These are phyloP conservation scores for Penicillium capsulatum DNA, from an alignment of 2,329 filamentous ascomycete genomes.

Conservation along the genomic window DNA sequence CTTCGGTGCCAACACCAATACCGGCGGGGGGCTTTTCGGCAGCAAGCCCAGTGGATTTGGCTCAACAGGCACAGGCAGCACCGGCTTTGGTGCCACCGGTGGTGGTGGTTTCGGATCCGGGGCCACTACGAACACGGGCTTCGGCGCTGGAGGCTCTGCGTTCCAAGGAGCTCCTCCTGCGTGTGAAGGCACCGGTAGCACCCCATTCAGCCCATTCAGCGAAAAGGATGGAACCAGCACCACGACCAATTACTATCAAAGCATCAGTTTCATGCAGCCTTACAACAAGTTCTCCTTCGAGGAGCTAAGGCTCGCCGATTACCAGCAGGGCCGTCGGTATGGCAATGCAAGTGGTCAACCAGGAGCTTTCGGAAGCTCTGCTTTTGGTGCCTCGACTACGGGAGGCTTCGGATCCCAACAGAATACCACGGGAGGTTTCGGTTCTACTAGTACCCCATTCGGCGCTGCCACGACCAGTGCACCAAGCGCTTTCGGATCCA, in stretches of 20 bases:
- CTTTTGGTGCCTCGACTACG: slow-evolving; percentile 48
- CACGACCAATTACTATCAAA: slow-evolving; percentile 46
- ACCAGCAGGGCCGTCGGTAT: slow-evolving; percentile 76
- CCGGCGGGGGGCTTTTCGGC: slow-evolving; percentile 41
- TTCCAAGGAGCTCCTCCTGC: slow-evolving; percentile 39
- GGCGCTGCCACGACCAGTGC: slow-evolving; percentile 35
- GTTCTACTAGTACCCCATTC: slow-evolving; percentile 42
- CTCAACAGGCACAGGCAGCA: slow-evolving; percentile 11
- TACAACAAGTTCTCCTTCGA: slow-evolving; percentile 84
- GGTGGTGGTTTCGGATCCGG: slow-evolving; percentile 24
- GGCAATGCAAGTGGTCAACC: slow-evolving; percentile 77
- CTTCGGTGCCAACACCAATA: slow-evolving; percentile 25
- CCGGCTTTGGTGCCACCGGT: slow-evolving; percentile 4
- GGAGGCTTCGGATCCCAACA: slow-evolving; percentile 45
- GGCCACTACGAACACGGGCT: slow-evolving; percentile 25
- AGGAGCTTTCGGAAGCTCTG: slow-evolving; percentile 73
- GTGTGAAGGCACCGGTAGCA: slow-evolving; percentile 44
- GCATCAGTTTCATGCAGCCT: slow-evolving; percentile 46
- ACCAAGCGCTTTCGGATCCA: slow-evolving; percentile 42
- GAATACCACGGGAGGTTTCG: slow-evolving; percentile 37
- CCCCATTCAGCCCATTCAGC: slow-evolving; percentile 43
- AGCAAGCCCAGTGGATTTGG: slow-evolving; percentile 21
- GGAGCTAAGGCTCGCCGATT: slow-evolving; percentile 76
- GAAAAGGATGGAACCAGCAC: slow-evolving; percentile 44
- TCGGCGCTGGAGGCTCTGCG: slow-evolving; percentile 42